Evolutionary conservation across 2,329 filamentous ascomycete genomes (phyloP), one percentile per base, ranked within the genome.

Genomic region (Ophiostoma novo-ulmi): DNA sequence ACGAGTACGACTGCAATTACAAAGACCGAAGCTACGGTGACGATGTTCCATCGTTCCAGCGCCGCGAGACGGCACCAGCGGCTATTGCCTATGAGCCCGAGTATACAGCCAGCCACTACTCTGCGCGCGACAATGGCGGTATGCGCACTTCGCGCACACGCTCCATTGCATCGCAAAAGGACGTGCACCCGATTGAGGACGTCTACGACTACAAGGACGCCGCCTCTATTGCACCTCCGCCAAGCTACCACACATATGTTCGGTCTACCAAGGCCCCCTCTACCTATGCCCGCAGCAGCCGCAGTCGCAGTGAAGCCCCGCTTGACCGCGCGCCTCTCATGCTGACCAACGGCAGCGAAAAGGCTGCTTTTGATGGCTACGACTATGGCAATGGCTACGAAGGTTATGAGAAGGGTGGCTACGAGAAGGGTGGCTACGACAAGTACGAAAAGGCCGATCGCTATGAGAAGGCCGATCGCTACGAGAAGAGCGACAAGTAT

Each of bases 41-140:
- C 65, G 80, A 81, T 2, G 68, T 72, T 26, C 80, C 82, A 5
- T 65, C 75, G 14, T 79, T 84, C 68, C 77, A 80, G 35, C 80
- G 83, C 13, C 78, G 78, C 20, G 80, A 69, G 38, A 67, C 65
- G 1, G 63, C 63, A 20, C 63, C 63, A 10, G 35, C 63, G 3
- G 63, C 63, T 2, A 65, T 65, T 10, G 63, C 35, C 13, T 39
- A 65, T 22, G 63, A 41, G 26, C 58, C 58, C 63, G 14, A 39
- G 4, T 39, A 65, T 36, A 5, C 63, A 20, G n/a, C 20, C 20
- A 38, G 35, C 63, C 36, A 22, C 63, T 22, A 22, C 63, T n/a
- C 63, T 3, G 17, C 36, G 63, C 63, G 63, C 35, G 63, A 65
- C 63, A 65, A 22, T 4, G 63, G 63, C 10, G 63, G 63, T 20